Conservation (phyloP, 148 eudicot species). For the Fagopyrum homotropicum region DNA sequence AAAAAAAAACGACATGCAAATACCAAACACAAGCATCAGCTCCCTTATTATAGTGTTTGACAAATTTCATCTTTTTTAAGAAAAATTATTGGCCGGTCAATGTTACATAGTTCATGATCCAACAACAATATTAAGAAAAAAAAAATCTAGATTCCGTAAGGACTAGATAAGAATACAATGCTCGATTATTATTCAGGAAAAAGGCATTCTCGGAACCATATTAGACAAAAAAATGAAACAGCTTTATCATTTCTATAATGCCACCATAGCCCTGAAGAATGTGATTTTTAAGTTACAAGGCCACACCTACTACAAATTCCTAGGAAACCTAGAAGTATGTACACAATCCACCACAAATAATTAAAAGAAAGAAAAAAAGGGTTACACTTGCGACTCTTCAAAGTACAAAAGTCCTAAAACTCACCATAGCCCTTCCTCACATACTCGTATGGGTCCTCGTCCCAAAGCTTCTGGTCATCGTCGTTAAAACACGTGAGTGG, state of each 20-base stretch:
- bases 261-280: neutral
- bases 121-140: neutral
- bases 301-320: neutral
- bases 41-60: neutral
- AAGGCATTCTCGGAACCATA: neutral
- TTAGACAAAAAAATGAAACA: neutral
- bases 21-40: neutral
- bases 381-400: neutral
- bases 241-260: neutral
- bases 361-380: neutral
- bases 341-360: neutral
- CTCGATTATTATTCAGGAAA: neutral
- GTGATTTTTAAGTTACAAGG: neutral
- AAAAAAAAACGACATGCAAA: neutral
- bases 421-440: slow-evolving; percentile 98
- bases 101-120: neutral
- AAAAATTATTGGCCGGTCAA: neutral
- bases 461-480: slow-evolving; percentile 93
- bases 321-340: neutral
- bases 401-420: slow-evolving; percentile 17
- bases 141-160: neutral
- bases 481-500: slow-evolving; percentile 98
- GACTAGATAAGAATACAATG: neutral
- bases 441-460: slow-evolving; percentile 99
- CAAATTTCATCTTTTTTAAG: neutral